phyloP scores from a whole-genome alignment of 2,329 filamentous ascomycete genomes.

The Pezicula radicicola region DNA sequence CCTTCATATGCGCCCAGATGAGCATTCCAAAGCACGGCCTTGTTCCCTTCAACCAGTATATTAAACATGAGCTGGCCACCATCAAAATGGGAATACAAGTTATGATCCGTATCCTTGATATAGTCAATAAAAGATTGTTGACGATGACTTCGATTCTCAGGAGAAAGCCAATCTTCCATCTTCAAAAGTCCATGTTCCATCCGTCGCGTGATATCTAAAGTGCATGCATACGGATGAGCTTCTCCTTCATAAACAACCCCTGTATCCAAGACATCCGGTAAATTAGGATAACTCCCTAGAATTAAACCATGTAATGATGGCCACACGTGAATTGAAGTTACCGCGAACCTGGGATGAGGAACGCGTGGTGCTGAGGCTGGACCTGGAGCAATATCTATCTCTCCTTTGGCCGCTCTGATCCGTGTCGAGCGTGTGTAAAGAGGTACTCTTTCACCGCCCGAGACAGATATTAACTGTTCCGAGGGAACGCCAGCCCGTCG shows the following conservation, averaged over 20 bases:
- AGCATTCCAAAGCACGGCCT: slow-evolving; percentile 18
- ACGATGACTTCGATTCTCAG: background rate
- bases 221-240: background rate
- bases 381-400: background rate
- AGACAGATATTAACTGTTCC: slow-evolving; percentile 18
- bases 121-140: background rate
- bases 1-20: slow-evolving; percentile 21
- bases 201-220: background rate
- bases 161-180: background rate
- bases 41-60: slow-evolving; percentile 14
- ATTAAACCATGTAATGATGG: slow-evolving; percentile 21
- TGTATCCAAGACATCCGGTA: slow-evolving; percentile 15
- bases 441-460: slow-evolving; percentile 21
- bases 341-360: slow-evolving; percentile 3
- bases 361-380: background rate
- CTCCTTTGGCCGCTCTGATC: background rate
- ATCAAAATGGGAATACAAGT: slow-evolving; percentile 15
- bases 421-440: slow-evolving; percentile 11
- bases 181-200: background rate
- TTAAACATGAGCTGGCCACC: slow-evolving; percentile 26
- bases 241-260: slow-evolving; percentile 5
- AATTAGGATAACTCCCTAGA: slow-evolving; percentile 8
- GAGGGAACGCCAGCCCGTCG: slow-evolving; percentile 20
- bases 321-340: slow-evolving; percentile 18
- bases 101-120: slow-evolving; percentile 6